Percentiles rank a stretch among this genome's conserved stretches.
Conservation (phyloP, 371 early-diverging fungal species). For the Mortierella sp. region DNA sequence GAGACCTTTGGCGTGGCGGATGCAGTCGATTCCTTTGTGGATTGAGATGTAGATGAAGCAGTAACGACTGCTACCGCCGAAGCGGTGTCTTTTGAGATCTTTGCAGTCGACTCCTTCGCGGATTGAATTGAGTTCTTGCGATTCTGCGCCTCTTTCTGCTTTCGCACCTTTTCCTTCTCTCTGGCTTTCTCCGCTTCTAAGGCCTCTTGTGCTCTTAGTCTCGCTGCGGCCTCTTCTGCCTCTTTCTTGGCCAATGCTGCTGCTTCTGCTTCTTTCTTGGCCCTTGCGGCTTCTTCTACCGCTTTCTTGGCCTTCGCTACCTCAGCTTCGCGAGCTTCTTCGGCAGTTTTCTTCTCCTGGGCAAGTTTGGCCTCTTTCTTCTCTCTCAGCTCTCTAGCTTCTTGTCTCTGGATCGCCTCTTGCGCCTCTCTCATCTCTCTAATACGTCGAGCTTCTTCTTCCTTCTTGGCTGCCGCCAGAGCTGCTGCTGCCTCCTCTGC, state of each 20-base stretch:
- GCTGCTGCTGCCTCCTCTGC: conserved; percentile 33
- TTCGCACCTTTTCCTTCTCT: conserved; percentile 18
- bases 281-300: neutral
- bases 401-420: conserved; percentile 32
- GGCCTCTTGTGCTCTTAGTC: conserved; percentile 21
- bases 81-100: too few relatives aligned
- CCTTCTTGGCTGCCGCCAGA: conserved; percentile 33
- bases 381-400: conserved; percentile 47
- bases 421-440: conserved; percentile 25
- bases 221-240: conserved; percentile 24
- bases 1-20: neutral
- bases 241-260: conserved; percentile 18
- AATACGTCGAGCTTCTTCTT: conserved; percentile 25
- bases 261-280: neutral
- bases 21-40: neutral
- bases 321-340: conserved; percentile 34
- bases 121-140: neutral
- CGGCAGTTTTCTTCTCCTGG: conserved; percentile 53
- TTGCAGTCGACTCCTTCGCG: neutral
- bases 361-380: conserved; percentile 58
- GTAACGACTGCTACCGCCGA: too few relatives aligned
- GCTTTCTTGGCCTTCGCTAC: conserved; percentile 18
- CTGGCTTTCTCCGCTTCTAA: conserved; percentile 32
- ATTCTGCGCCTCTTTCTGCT: conserved; percentile 18
- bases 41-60: too few relatives aligned